Evolutionary conservation across 2,329 filamentous ascomycete species (phyloP), one percentile per base, ranked within the genome.

Genomic region (Colletotrichum eleusines): DNA sequence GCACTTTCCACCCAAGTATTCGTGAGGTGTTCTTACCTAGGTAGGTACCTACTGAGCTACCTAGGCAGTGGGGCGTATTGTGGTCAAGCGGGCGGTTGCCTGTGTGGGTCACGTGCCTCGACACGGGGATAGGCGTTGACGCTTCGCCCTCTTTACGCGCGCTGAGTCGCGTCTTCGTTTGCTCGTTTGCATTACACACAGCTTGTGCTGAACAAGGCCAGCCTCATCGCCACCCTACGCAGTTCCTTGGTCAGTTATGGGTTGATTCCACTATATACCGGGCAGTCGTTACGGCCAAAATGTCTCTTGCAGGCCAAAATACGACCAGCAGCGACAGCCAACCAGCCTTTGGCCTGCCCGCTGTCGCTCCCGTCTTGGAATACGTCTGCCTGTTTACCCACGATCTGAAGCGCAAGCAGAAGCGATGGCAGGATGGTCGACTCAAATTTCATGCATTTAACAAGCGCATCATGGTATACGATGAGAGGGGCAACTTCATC

Each of bases 391-490:
- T 98, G 5, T 98, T 93, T 81, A 97, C 94, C 2, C 90, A 93
- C 78, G 95, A 98, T 78, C 80, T 97, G 51, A 90, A 90, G 62
- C 90, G 93, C 66, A 98, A 98, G 82, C 91, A 94, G 75, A 98
- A 98, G 79, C 87, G 93, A 72, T 98, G 95, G 95, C 94, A 97
- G 77, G 95, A 98, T 90, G 95, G 95, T 44, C 90, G 90, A 62
- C 88, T 98, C 72, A 92, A 92, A 74, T 97, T 92, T 74, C 95
- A 98, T 78, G 92, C 92, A 0, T 97, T 97, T 87, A 98, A 98
- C 83, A 93, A 91, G 77, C 90, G 94, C 5, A 85, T 96, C 71
- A 97, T 98, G 93, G 93, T 97, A 8, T 95, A 96, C 76, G 94
- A 97, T 79, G 90, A 93, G 57, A 84, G 88, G 2, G 90, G 92